A percentile compares a stretch with the other conserved stretches of the same genome.
Evolutionary conservation across 768 basidiomycete genomes (phyloP).

Genomic region (Boletus pseudo-olivaceus): DNA sequence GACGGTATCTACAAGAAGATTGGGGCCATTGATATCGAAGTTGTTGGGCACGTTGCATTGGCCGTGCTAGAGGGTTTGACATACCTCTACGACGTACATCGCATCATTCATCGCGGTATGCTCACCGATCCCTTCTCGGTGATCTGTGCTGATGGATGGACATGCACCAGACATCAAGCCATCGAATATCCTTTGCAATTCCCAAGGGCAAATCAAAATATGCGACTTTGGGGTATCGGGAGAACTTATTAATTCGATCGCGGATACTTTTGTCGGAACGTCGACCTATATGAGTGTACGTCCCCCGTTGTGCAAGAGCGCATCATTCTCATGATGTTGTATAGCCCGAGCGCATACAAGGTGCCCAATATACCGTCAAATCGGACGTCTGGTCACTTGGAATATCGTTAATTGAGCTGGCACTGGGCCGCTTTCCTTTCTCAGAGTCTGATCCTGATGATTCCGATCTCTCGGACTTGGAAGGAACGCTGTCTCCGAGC

Average conservation of each 20-base stretch:
- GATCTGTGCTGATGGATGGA: constrained; percentile 22
- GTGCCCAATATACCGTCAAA: constrained; percentile 97
- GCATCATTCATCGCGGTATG: constrained; percentile 97
- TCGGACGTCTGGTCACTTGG: constrained; percentile 99
- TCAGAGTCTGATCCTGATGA: constrained; percentile 76
- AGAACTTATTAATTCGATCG: constrained; percentile 97
- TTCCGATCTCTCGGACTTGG: constrained; percentile 73
- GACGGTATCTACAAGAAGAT: constrained; percentile 96
- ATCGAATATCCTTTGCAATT: constrained; percentile 95
- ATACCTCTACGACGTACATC: constrained; percentile 95
- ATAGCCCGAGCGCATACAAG: constrained; percentile 98
- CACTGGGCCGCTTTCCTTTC: constrained; percentile 96
- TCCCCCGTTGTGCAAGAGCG: constrained; percentile 19
- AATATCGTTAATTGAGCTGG: constrained; percentile 94
- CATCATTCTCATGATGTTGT: constrained; percentile 13
- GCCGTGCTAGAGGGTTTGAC: constrained; percentile 94
- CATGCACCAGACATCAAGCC: constrained; percentile 87
- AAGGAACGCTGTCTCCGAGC: constrained; percentile 75
- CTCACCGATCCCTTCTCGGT: constrained; percentile 4
- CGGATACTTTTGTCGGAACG: constrained; percentile 98
- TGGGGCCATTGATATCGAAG: constrained; percentile 87
- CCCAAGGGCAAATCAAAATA: constrained; percentile 94
- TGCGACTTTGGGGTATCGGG: constrained; percentile 99
- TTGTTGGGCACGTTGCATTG: constrained; percentile 91
- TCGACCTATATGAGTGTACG: constrained; percentile 99